These are phyloP conservation scores for Coemansia umbellata DNA, from an alignment of 192 early-diverging fungal genomes.

Conservation along the genomic window DNA sequence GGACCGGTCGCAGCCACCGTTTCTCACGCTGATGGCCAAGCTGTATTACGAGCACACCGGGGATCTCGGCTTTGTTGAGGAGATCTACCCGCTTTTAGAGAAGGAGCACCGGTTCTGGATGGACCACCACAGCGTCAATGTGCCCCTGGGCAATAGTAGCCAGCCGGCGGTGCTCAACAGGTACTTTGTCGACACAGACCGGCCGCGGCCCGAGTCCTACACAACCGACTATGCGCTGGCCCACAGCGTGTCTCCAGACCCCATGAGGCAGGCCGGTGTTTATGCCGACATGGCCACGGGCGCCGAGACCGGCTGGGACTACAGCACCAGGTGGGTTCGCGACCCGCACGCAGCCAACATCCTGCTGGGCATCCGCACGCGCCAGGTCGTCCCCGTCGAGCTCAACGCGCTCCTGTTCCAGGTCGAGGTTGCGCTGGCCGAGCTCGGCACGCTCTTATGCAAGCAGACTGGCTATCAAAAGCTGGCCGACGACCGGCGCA, in stretches of 20 bases:
- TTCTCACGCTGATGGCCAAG: slow-evolving; percentile 66
- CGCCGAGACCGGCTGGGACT: slow-evolving; percentile 75
- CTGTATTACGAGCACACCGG: slow-evolving; percentile 54
- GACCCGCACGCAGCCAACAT: slow-evolving; percentile 22
- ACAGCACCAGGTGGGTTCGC: slow-evolving; percentile 59
- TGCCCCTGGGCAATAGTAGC: slow-evolving; percentile 3
- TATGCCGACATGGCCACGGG: slow-evolving; percentile 65
- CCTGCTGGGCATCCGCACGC: slow-evolving; percentile 55
- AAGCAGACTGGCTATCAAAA: slow-evolving; percentile 1
- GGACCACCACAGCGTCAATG: slow-evolving; percentile 47
- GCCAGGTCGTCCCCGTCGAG: slow-evolving; percentile 60
- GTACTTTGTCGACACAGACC: slow-evolving; percentile 54
- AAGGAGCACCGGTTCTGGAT: slow-evolving; percentile 65
- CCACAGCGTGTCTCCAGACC: slow-evolving; percentile 35
- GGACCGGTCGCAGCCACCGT: slow-evolving; percentile 71
- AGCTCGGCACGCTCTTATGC: neutral
- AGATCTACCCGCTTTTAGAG: slow-evolving; percentile 54
- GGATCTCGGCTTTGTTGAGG: slow-evolving; percentile 44
- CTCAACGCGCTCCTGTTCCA: slow-evolving; percentile 68
- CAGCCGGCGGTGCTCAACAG: slow-evolving; percentile 32
- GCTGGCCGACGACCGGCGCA: slow-evolving; percentile 31
- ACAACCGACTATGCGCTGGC: slow-evolving; percentile 56
- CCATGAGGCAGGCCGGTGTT: slow-evolving; percentile 17
- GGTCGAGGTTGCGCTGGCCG: slow-evolving; percentile 18
- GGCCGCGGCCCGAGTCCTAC: slow-evolving; percentile 67